Base-by-base conservation (phyloP, 768 basidiomycete species). In the Crucibulum laeve region DNA sequence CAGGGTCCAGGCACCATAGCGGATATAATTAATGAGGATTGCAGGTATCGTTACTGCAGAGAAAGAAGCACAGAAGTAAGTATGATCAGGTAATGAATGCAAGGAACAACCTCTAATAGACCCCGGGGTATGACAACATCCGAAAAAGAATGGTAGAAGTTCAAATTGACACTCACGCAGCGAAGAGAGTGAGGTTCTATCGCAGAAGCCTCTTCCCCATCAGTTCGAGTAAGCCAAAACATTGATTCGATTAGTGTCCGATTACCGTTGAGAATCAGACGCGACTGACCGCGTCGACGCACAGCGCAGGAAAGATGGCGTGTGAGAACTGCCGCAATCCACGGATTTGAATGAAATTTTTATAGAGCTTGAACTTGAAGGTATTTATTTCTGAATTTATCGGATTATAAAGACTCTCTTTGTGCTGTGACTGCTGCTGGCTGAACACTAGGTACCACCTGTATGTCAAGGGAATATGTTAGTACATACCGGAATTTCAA, bases 271-370 rank as follows among this genome's bases (percentile, higher is more conserved):
- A n/a, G n/a, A n/a, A n/a, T n/a, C n/a, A n/a, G n/a, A n/a, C n/a
- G n/a, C n/a, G n/a, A n/a, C n/a, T n/a, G n/a, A n/a, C n/a, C n/a
- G n/a, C n/a, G n/a, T n/a, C 8, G 28, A 8, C 35, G 10, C 4
- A 13, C 19, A 14, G 35, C 44, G 49, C 45, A 50, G 45, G 45
- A 43, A 50, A 43, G 38, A 47, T 40, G 32, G n/a, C 14, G 45
- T 50, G 48, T 50, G 48, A 45, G 48, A 50, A 22, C 44, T 18
- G 30, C 45, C 49, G 49, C 36, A 47, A 43, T 35, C 24, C 38
- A 28, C 49, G 49, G 45, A 40, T 22, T 25, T 37, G 14, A 13
- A 37, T 37, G 35, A n/a, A 37, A 37, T 18, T n/a, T 10, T 37
- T 37, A 13, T 37, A 13, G 19, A 10, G 35, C 35, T n/a, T 37